These are phyloP conservation scores for Tylopilus orsonianus DNA, from an alignment of 1,284 basidiomycete genomes.

Conservation along the genomic window DNA sequence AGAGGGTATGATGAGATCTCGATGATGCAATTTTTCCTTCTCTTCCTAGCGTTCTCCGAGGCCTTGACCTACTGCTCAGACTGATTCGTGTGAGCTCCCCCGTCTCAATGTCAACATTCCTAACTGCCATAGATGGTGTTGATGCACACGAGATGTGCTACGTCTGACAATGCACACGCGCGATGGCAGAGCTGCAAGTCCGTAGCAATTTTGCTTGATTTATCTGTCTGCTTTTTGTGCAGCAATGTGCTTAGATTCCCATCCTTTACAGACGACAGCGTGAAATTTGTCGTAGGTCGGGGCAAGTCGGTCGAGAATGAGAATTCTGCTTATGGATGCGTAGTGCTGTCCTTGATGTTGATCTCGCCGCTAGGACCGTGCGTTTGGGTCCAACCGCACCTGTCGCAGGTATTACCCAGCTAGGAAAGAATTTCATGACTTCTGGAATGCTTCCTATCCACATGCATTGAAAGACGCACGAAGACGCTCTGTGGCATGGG, in stretches of 20 bases:
- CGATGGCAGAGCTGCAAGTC: background rate
- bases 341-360: background rate
- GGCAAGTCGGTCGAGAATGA: background rate
- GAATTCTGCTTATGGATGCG: background rate
- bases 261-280: background rate
- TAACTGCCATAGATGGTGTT: background rate
- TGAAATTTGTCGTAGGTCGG: background rate
- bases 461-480: no score
- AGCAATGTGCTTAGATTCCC: background rate
- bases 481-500: no score
- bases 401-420: conserved; percentile 6
- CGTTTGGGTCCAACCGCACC: conserved; percentile 7
- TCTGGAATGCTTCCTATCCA: background rate
- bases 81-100: background rate
- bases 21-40: no score
- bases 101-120: background rate
- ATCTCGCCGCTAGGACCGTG: conserved; percentile 4
- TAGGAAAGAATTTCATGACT: background rate
- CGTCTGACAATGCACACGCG: background rate
- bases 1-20: background rate
- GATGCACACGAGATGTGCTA: background rate
- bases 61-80: background rate
- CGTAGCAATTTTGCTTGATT: background rate
- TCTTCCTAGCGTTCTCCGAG: background rate
- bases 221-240: background rate